These are phyloP conservation scores for Paramecium biaurelia DNA, from an alignment of 73 alveolate species.

Conservation along the genomic window DNA sequence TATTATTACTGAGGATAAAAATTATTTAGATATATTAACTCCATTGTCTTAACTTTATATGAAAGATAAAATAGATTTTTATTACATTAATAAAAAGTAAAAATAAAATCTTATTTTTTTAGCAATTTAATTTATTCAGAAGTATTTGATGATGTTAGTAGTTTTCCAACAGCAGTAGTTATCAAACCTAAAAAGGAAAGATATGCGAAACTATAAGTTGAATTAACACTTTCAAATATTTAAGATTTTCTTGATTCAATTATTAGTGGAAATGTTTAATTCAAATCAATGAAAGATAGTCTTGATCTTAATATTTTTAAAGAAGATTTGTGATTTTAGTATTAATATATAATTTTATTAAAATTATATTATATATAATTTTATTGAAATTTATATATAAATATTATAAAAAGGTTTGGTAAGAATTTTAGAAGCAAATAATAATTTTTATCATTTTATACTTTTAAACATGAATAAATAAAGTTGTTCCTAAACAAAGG, in stretches of 20 bases:
- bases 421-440: not conserved
- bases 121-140: slow-evolving; percentile 23
- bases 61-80: slow-evolving; percentile 5
- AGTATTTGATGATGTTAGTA: slow-evolving; percentile 21
- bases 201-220: not conserved
- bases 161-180: not conserved
- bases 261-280: not conserved
- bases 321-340: slow-evolving; percentile 34
- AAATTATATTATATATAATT: not conserved
- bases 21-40: not conserved
- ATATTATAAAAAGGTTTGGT: not conserved
- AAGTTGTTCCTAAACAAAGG: not conserved
- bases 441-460: not conserved
- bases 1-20: slow-evolving; percentile 63
- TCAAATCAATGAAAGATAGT: slow-evolving; percentile 9
- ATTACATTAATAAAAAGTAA: slow-evolving; percentile 11
- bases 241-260: slow-evolving; percentile 9
- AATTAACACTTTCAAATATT: not conserved
- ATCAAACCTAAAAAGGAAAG: slow-evolving; percentile 51
- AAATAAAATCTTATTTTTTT: not conserved
- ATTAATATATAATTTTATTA: not conserved
- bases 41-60: not conserved
- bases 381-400: not conserved
- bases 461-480: not conserved
- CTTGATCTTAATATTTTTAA: not conserved